Base-by-base conservation (phyloP, 2,329 filamentous ascomycete genomes). In the Cadophora sp. region DNA sequence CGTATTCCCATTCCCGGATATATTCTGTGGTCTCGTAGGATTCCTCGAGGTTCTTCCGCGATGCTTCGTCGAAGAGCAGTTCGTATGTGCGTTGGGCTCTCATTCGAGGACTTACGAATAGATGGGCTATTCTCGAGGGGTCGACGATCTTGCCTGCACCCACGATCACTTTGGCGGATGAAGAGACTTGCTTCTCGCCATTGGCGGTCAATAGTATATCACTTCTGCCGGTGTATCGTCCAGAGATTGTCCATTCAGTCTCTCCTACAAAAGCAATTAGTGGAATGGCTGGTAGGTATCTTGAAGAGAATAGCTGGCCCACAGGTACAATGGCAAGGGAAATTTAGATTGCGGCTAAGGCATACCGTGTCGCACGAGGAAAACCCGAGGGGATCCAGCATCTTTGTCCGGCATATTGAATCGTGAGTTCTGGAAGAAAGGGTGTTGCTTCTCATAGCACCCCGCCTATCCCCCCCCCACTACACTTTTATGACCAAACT, bases 1-100 rank as follows among this genome's bases (percentile, higher is more conserved):
- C 83, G 74, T 85, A 85, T 69, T 82, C 78, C 83, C 83, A 85
- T 73, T 85, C 83, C 1, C 81, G 78, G 45, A 85, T 79, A 61
- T 80, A 79, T 64, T 83, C 76, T 2, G 71, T 79, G 13, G 82
- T 78, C 62, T 80, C 80, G 3, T 69, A 67, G 53, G 74, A 74
- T 18, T 63, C 66, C 48, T 69, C 66, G 27, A 77, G 66, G 9
- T 64, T 58, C 14, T 68, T 64, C 33, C 71, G 69, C 14, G 71
- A 55, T 16, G 56, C n/a, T 45, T 72, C 70, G 43, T 78, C 78
- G 51, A 84, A 81, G 1, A 85, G 75, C 5, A 83, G 72, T 61
- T 82, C 74, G 68, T 81, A 83, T 0, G 83, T 86, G 70, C 78
- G 77, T 43, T 76, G 76, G 0, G 84, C 83, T 62, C 84, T 76